phyloP scores from a whole-genome alignment of 1,284 basidiomycete genomes.

The Inonotus obliquus region DNA sequence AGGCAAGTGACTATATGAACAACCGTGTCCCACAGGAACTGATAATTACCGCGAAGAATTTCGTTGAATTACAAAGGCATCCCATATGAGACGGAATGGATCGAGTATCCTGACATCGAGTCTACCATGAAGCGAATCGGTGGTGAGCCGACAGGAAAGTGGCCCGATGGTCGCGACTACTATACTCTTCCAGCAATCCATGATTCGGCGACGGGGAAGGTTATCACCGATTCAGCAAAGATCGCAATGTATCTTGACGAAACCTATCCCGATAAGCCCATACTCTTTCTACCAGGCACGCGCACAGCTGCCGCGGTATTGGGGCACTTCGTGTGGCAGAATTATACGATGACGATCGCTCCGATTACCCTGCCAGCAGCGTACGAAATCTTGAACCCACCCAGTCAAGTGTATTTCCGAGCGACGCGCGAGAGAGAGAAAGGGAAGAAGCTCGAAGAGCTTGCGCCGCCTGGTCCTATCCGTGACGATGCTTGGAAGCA shows the following conservation, averaged over 20 bases:
- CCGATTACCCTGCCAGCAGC: slow-evolving; percentile 20
- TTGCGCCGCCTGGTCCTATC: slow-evolving; percentile 28
- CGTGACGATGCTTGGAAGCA: slow-evolving; percentile 26
- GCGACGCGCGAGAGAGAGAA: slow-evolving; percentile 23
- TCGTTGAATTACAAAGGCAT: slow-evolving; percentile 14
- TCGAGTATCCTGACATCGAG: slow-evolving; percentile 22
- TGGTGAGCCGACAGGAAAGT: slow-evolving; percentile 15
- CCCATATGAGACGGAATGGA: slow-evolving; percentile 19
- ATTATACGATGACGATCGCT: background rate
- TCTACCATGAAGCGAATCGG: slow-evolving; percentile 17
- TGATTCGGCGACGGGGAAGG: slow-evolving; percentile 18
- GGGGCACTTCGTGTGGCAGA: background rate
- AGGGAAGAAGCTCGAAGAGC: slow-evolving; percentile 30
- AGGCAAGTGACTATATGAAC: slow-evolving; percentile 4
- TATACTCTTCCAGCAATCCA: slow-evolving; percentile 27
- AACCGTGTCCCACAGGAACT: background rate
- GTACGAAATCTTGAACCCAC: slow-evolving; percentile 24
- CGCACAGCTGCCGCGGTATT: slow-evolving; percentile 4
- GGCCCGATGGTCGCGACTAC: slow-evolving; percentile 17
- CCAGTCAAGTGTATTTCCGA: slow-evolving; percentile 32
- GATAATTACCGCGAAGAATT: background rate
- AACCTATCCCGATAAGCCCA: slow-evolving; percentile 20
- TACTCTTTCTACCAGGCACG: slow-evolving; percentile 19
- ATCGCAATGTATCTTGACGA: slow-evolving; percentile 26
- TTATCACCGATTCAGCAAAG: slow-evolving; percentile 21